Percentiles rank a stretch among this genome's conserved stretches.
Evolutionary conservation across 2,329 filamentous ascomycete species (phyloP).

Genomic region (Fusarium camptoceras): DNA sequence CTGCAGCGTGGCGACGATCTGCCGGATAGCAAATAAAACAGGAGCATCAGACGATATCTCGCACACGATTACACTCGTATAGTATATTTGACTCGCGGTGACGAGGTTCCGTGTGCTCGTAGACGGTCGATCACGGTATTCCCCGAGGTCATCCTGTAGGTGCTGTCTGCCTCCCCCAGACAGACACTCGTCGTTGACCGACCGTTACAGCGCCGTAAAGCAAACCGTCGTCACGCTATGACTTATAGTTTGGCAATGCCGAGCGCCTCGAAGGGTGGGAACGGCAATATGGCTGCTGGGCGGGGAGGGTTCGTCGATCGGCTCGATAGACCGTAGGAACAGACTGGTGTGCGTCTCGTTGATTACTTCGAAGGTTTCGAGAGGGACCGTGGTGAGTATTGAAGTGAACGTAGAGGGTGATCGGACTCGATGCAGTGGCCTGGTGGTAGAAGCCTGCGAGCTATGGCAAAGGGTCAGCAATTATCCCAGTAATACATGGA

Average conservation of each 20-base stretch:
- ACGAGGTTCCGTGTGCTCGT: constrained; percentile 7
- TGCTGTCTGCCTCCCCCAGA: fast-evolving
- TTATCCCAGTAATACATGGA: fast-evolving
- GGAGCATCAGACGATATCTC: neutral
- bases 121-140: constrained; percentile 10
- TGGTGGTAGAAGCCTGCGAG: neutral
- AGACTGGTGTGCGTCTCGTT: neutral
- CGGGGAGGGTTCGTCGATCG: neutral
- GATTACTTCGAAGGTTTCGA: neutral
- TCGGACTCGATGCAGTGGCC: constrained; percentile 7
- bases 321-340: neutral
- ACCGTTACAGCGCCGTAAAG: neutral
- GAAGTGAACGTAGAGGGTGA: constrained; percentile 21
- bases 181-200: neutral
- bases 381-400: neutral
- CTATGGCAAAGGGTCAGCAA: neutral
- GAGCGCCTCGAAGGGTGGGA: constrained; percentile 3
- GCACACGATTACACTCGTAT: neutral
- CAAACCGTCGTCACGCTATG: constrained; percentile 1
- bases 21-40: neutral
- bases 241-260: constrained; percentile 7
- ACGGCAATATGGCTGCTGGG: constrained; percentile 7
- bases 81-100: constrained; percentile 3
- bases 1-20: constrained; percentile 13
- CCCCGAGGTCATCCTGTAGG: neutral